Evolutionary conservation across 148 eudicot genomes (phyloP), one percentile per base, ranked within the genome.

Genomic region (Rhododendron kiyosumense): DNA sequence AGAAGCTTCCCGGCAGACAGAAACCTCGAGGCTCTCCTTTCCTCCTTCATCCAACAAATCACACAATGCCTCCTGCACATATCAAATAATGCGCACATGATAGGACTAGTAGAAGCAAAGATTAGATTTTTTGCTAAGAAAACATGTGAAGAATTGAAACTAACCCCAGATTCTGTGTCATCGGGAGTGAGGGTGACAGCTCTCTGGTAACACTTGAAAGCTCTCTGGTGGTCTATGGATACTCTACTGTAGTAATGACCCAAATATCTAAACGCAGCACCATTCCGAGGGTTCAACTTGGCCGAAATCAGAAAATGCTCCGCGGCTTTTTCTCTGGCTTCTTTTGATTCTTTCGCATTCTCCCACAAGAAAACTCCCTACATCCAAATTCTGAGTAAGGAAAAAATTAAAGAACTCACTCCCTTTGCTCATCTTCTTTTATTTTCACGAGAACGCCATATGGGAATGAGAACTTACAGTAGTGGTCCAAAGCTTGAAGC

Each of bases 171-270:
- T 80, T 88, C 84, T 7, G 91, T 93, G 86, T 97, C 96, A 79
- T 93, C 91, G 0, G 99, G 98, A 83, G 86, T 79, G 85, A 97
- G 93, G 9, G 93, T 81, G 73, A 97, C 89, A n/a, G 98, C 99
- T 80, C 98, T 91, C 87, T 95, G 95, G 86, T 97, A 97, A 87
- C 99, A 95, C 92, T 94, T 95, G 88, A 93, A 86, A 91, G 99
- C 96, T 88, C 99, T 93, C 78, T 91, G 95, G 71, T 87, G 84
- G 86, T 97, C 99, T 43, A 84, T 80, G 1, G 89, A 76, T 49
- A 88, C 84, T 75, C 61, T 87, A 36, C 89, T 87, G 83, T 97
- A 97, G 82, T 95, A 97, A 89, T 95, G 93, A 18, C 99, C 99
- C 85, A 97, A 90, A 87, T 90, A 97, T 85, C 92, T 93, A 85